Base-by-base conservation (phyloP, 345 rosid species). In the Rhodamnia rubescens region DNA sequence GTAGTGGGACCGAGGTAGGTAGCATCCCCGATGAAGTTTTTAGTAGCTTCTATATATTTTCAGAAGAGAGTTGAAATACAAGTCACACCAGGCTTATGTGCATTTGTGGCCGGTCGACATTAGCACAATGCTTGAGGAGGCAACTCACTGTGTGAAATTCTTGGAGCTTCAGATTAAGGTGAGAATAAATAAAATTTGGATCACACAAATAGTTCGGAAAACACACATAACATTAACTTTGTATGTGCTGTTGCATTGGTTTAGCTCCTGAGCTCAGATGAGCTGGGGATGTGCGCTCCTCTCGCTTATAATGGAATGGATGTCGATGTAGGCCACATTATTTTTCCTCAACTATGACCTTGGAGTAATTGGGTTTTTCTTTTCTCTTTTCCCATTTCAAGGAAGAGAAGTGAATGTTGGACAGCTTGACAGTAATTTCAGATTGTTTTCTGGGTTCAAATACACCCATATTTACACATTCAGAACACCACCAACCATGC, bases 41-140 rank as follows among this genome's bases (percentile, higher is more conserved):
- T 61, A 61, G 42, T 61, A 29, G 74, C 42, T 61, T 15, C 21
- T 10, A 42, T 82, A 32, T 27, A 61, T 61, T 61, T 61, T 61
- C 21, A 61, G 21, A 42, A 61, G 42, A 61, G 42, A 61, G 74
- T 27, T 15, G 40, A 61, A 61, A 61, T 61, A 21, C 74, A 61
- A 61, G 74, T 4, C 10, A 61, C 53, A 52, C 21, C 0, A 61
- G 29, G 27, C 21, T 61, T 14, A 29, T 14, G 21, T 61, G 74
- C 74, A 61, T 29, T 27, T 61, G 74, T 29, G 40, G 74, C 87
- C 85, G 90, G 96, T 94, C 51, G 95, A 94, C 88, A 95, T 94
- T 83, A 95, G 98, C 84, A 94, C 99, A 15, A 94, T 94, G 98
- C 94, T 96, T 44, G 98, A 96, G 92, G 98, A 96, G 82, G 98